Evolutionary conservation across 768 basidiomycete genomes (phyloP).

Genomic region (Tylopilus sp.): DNA sequence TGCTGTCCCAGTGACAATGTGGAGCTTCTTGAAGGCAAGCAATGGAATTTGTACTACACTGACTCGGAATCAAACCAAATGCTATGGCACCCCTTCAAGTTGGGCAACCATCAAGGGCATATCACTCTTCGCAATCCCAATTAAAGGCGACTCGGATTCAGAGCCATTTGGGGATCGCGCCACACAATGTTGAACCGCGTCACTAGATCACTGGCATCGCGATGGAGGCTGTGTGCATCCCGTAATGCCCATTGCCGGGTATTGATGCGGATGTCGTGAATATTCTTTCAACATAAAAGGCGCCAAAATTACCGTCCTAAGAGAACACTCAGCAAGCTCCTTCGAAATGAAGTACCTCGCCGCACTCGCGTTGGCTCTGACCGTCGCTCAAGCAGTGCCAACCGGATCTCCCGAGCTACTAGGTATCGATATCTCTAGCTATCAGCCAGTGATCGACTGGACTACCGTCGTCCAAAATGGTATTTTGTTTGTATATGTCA

Average conservation of each 20-base stretch:
- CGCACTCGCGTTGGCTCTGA: constrained; percentile 13
- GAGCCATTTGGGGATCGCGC: not conserved
- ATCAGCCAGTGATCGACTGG: constrained; percentile 52
- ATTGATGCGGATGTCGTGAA: not conserved
- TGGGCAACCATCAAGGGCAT: not conserved
- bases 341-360: constrained; percentile 20
- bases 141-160: not conserved
- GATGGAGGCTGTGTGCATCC: not conserved
- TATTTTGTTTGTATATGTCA: constrained; percentile 58
- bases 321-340: too few species aligned
- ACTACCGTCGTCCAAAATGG: constrained; percentile 47
- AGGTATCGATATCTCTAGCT: constrained; percentile 56
- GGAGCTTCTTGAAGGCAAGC: not conserved
- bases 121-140: not conserved
- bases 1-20: not conserved
- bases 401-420: constrained; percentile 36
- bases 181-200: not conserved
- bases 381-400: constrained; percentile 13
- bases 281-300: not conserved
- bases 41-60: not conserved
- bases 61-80: not conserved
- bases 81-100: not conserved
- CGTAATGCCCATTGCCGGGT: too few species aligned
- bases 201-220: too few species aligned
- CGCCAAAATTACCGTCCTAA: too few species aligned